Evolutionary conservation across 2,329 filamentous ascomycete genomes (phyloP), one percentile per base, ranked within the genome.

Genomic region (Epicoccum nigrum): DNA sequence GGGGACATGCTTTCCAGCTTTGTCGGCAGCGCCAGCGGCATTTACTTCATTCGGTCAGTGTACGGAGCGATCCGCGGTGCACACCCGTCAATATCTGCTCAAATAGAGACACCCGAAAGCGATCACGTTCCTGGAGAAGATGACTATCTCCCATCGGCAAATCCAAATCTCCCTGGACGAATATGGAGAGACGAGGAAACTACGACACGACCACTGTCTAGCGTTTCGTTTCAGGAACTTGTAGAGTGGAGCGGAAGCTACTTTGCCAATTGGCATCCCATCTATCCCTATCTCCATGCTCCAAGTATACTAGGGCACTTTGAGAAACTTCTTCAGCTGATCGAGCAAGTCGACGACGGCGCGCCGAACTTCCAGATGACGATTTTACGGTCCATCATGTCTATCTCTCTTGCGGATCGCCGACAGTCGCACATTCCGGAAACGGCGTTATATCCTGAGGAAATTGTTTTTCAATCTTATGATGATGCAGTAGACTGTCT

Each of bases 21-120:
- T 47, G 76, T 84, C 4, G 82, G 82, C 4, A 83, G 81, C 42
- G 79, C 79, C 13, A 83, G 81, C 52, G 82, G 82, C 1, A 83
- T 84, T n/a, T 77, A 83, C 59, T 84, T 84, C 58, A 80, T 84
- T 27, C 77, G 80, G 5, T 78, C 79, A 16, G 82, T 84, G 1
- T 82, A 83, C 33, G 68, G 77, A 25, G 76, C 80, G 1, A 73
- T 84, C 23, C 67, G 69, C 43, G 57, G 68, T 28, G 62, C 66
- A 44, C 53, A 70, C 48, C 49, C 54, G 45, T 31, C 35, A 6
- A 8, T 42, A 7, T 34, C 42, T 21, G 13, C 43, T 30, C 68
- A 67, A 4, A 51, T 50, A 12, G 57, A 61, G 21, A 64, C 64
- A 13, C 60, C 65, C 7, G 63, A 55, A 13, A 67, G 60, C 59